Evolutionary conservation across 208 protist species (phyloP).

Genomic region (Wallacemonas collosoma): DNA sequence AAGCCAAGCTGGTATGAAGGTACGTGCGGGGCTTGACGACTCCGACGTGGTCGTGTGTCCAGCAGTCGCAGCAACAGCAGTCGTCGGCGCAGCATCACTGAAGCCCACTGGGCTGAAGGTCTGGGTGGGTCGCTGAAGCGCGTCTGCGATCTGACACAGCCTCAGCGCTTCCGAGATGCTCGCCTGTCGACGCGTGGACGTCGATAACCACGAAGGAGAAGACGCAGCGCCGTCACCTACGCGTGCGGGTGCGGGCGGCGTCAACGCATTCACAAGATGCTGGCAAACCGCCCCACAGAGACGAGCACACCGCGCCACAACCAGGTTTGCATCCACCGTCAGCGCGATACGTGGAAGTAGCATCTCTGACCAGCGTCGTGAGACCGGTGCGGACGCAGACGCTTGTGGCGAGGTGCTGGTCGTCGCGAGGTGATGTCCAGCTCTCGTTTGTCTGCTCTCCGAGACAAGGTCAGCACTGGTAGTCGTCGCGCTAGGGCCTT

Average conservation of each 20-base stretch:
- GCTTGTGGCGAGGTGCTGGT: neutral
- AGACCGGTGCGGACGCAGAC: too few relatives aligned
- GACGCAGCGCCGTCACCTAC: neutral
- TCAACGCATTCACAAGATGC: neutral
- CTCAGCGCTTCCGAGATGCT: conserved; percentile 7
- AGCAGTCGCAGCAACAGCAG: neutral
- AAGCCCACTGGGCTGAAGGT: too few relatives aligned
- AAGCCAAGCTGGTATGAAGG: conserved; percentile 4
- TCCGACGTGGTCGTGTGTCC: neutral
- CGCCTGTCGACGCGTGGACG: neutral
- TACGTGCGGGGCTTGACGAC: neutral
- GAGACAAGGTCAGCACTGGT: too few relatives aligned
- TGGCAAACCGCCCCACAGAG: conserved; percentile 4
- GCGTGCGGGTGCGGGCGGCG: neutral
- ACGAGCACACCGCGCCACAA: conserved; percentile 3
- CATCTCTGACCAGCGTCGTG: conserved; percentile 4
- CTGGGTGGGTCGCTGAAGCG: neutral
- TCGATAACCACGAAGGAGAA: neutral
- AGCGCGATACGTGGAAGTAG: conserved; percentile 1
- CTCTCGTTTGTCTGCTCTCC: neutral
- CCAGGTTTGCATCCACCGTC: conserved; percentile 8
- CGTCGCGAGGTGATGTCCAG: neutral
- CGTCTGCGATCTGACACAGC: neutral
- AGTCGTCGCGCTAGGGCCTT: too few relatives aligned
- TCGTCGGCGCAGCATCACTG: too few relatives aligned